Percentiles rank a stretch among this genome's conserved stretches.
phyloP scores from a whole-genome alignment of 2,329 filamentous ascomycete species.

The Hymenotorrendiella dingleyae region DNA sequence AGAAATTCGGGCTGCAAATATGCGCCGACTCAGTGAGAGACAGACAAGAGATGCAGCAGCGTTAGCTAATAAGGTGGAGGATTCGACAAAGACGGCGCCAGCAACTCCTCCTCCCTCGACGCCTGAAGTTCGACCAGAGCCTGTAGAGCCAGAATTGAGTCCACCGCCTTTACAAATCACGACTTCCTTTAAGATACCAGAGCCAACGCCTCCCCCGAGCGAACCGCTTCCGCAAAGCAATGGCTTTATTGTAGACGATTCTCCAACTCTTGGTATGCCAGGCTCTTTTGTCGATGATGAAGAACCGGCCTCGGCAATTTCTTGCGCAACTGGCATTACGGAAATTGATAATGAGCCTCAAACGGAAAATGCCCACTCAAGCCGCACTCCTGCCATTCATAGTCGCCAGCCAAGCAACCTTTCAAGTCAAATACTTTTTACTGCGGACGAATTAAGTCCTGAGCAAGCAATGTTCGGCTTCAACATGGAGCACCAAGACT shows the following conservation, averaged over 20 bases:
- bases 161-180: constrained; percentile 21
- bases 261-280: constrained; percentile 61
- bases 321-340: constrained; percentile 54
- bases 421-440: constrained; percentile 19
- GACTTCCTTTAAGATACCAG: constrained; percentile 20
- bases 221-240: too few relatives aligned
- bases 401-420: constrained; percentile 11
- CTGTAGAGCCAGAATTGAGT: constrained; percentile 6
- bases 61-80: constrained; percentile 24
- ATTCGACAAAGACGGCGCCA: constrained; percentile 16
- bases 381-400: constrained; percentile 13
- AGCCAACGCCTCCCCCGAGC: constrained; percentile 1
- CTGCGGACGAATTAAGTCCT: constrained; percentile 17
- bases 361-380: constrained; percentile 39
- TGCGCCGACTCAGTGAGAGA: constrained; percentile 25
- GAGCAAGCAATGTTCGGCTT: constrained; percentile 23
- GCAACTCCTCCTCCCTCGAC: constrained; percentile 2
- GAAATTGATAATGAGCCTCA: constrained; percentile 72
- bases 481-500: constrained; percentile 17
- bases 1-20: constrained; percentile 39
- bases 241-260: constrained; percentile 39
- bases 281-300: constrained; percentile 50
- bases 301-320: constrained; percentile 53
- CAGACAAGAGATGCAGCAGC: constrained; percentile 22
- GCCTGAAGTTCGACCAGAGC: constrained; percentile 1